A percentile compares a stretch with the other conserved stretches of the same genome.
phyloP scores from a whole-genome alignment of 1,284 basidiomycete species.

The Ustilago loliicola region DNA sequence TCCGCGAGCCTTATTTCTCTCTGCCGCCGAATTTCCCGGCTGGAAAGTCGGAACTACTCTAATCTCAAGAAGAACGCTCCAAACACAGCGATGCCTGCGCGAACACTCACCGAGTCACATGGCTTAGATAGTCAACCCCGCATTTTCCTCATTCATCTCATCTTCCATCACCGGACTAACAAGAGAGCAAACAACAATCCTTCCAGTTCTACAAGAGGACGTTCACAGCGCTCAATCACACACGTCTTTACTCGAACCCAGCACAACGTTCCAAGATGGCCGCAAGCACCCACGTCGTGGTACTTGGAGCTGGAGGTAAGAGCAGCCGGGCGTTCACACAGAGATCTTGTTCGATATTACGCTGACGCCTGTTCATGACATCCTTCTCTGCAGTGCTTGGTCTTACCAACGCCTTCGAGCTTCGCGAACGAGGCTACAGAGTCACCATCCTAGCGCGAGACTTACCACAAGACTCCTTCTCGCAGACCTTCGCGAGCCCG shows the following conservation, averaged over 20 bases:
- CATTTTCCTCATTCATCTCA: neutral
- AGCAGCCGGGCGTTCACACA: neutral
- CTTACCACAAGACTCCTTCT: constrained; percentile 76
- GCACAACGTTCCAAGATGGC: neutral
- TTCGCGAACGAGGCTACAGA: constrained; percentile 72
- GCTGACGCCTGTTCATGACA: neutral
- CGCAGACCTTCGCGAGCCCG: constrained; percentile 78
- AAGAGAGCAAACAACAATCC: too few species aligned
- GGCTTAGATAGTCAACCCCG: neutral
- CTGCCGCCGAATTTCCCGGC: constrained; percentile 25
- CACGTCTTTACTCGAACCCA: neutral
- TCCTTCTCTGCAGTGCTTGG: constrained; percentile 71
- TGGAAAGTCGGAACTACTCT: constrained; percentile 12
- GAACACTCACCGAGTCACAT: constrained; percentile 3
- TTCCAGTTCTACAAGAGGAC: too few species aligned
- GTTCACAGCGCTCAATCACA: too few species aligned
- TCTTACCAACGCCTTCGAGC: constrained; percentile 72
- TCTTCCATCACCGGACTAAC: too few species aligned
- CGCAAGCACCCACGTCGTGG: constrained; percentile 28
- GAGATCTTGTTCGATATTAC: neutral
- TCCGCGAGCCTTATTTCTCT: constrained; percentile 5
- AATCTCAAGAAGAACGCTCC: neutral
- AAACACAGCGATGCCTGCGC: neutral
- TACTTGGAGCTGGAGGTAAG: constrained; percentile 62
- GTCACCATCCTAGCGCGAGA: constrained; percentile 79